Base-by-base conservation (phyloP, 768 basidiomycete genomes). In the Agrocybe praecox region DNA sequence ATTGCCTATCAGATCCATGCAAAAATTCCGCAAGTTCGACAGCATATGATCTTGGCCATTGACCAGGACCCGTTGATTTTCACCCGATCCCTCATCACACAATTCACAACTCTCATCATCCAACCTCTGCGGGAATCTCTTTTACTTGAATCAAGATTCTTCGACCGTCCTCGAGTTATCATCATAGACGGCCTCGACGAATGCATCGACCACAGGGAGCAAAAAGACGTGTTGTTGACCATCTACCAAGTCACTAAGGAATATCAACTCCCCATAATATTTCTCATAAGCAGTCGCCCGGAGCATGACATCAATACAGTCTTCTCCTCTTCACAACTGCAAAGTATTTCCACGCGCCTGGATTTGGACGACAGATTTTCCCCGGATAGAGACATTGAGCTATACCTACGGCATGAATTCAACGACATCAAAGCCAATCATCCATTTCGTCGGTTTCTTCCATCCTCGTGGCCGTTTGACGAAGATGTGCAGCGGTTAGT, bases 111-210 rank as follows among this genome's bases (percentile, higher is more conserved):
- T 14, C 44, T 64, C 10, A 51, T 64, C 32, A 21, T 50, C n/a
- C 52, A 53, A 18, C 57, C 52, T 26, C 49, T 51, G 9, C 26
- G 26, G 26, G 26, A 29, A 4, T 12, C 18, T 17, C 14, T 40
- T 14, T 40, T 5, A 14, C 33, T 42, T 2, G 26, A 33, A 7
- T 18, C 21, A 8, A 14, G 15, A 5, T 14, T 23, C 23, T 46
- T 17, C 36, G 12, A 40, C 10, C 17, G 9, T 19, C 49, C 19
- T 10, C n/a, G 29, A 32, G 18, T 56, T 12, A 33, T 62, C 14
- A 44, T 62, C 0, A 32, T 51, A 32, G 52, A 55, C 1, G 60
- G 52, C 2, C 23, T 55, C 12, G 64, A 66, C 26, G 60, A 66
- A 49, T 66, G 65, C 40, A 32, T 23, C 6, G 55, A 52, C 6